A percentile compares a stretch with the other conserved stretches of the same genome.
These are phyloP conservation scores for Hydrangea macrophylla DNA, from an alignment of 148 eudicot species.

Conservation along the genomic window DNA sequence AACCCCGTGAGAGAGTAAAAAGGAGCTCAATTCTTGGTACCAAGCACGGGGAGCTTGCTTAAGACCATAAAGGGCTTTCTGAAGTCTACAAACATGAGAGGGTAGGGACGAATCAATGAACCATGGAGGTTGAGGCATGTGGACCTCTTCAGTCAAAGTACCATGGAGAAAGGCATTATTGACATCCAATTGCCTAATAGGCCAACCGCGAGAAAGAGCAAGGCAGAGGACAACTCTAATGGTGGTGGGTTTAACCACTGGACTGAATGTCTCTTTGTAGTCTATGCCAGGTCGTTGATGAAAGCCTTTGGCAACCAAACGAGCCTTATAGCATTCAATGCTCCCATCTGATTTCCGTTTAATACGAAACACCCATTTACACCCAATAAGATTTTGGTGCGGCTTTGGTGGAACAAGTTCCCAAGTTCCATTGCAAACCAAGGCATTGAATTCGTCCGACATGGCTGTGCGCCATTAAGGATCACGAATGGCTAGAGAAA, in stretches of 20 bases:
- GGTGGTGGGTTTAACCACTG: slow-evolving; percentile 7
- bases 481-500: background rate
- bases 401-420: background rate
- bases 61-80: background rate
- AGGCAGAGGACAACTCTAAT: background rate
- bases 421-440: slow-evolving; percentile 1
- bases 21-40: background rate
- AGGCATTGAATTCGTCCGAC: slow-evolving; percentile 10
- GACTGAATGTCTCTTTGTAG: slow-evolving; percentile 1
- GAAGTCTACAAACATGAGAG: background rate
- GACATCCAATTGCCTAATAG: background rate
- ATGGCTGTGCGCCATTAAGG: slow-evolving; percentile 12
- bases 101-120: background rate
- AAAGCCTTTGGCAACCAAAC: background rate
- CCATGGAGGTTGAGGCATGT: background rate
- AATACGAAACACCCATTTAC: slow-evolving; percentile 11
- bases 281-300: too few species aligned
- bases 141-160: background rate
- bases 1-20: background rate
- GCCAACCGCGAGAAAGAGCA: background rate
- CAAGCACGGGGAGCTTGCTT: slow-evolving; percentile 13
- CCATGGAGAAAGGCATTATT: slow-evolving; percentile 4
- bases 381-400: background rate
- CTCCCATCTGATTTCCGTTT: slow-evolving; percentile 8
- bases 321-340: too few species aligned